Percentiles rank a stretch among this genome's conserved stretches.
phyloP scores from a whole-genome alignment of 805 yeast species.

The Schizosaccharomyces lindneri region DNA sequence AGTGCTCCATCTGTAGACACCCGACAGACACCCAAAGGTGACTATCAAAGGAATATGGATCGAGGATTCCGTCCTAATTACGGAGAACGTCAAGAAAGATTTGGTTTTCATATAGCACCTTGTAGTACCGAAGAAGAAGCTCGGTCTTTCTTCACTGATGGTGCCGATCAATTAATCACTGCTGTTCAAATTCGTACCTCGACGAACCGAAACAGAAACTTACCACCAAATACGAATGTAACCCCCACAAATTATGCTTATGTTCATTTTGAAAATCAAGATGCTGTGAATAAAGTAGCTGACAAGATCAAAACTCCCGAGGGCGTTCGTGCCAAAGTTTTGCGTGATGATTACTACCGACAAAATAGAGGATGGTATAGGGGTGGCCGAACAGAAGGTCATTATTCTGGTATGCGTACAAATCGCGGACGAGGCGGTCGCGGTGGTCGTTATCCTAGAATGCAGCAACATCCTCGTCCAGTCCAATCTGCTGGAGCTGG shows the following conservation, averaged over 20 bases:
- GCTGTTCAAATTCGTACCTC: not conserved
- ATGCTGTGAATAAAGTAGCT: not conserved
- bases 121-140: constrained; percentile 1
- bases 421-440: not conserved
- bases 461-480: not conserved
- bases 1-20: not conserved
- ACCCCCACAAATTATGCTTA: not conserved
- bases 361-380: not conserved
- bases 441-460: not conserved
- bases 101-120: constrained; percentile 1
- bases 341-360: constrained; percentile 1
- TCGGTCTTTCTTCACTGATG: constrained; percentile 1
- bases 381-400: not conserved
- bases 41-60: not conserved
- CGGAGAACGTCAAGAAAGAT: not conserved
- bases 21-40: not conserved
- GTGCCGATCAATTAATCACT: not conserved
- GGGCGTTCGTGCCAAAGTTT: not conserved
- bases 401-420: not conserved
- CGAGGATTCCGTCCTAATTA: not conserved
- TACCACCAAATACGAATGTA: too few species aligned
- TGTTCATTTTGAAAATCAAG: not conserved
- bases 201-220: not conserved
- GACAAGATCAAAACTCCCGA: not conserved
- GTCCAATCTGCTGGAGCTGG: not conserved